Base-by-base conservation (phyloP, 2,329 filamentous ascomycete species). In the Curvularia lunata region DNA sequence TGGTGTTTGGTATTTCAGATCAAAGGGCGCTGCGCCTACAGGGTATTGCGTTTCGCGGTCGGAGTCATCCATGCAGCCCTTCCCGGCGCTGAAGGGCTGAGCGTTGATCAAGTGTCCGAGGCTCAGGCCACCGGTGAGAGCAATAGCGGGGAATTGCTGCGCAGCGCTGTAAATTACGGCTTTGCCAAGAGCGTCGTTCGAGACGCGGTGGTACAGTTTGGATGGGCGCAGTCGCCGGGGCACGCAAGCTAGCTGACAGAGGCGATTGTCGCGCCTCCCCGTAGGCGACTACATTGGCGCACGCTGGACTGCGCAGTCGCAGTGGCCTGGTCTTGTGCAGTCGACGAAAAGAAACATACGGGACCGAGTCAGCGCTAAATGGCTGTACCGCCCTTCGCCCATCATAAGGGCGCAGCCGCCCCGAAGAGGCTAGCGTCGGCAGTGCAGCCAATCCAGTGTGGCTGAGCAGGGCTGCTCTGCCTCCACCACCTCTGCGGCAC, bases 1-100 rank as follows among this genome's bases (percentile, higher is more conserved):
- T 63, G 67, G 62, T 58, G 57, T 38, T 58, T 46, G 48, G 59
- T 65, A 65, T 69, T 67, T 71, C 61, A 69, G 61, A 54, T 65
- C 62, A 58, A 67, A 68, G 65, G 63, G 61, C 62, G 64, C 58
- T 64, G 52, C 55, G 57, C 55, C 56, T 25, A 52, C 52, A 50
- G 58, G 52, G 32, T 45, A 41, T 53, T 51, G 52, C 59, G 30
- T 30, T 49, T 41, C 51, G 32, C 30, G 43, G 42, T 58, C 28
- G 52, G 62, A 66, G 64, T 66, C 64, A 66, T 66, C 38, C 49
- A 48, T 51, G 56, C 56, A 64, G 62, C 62, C 59, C 59, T 63
- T 60, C 45, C 21, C 23, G 49, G 47, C 53, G 52, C 49, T 48
- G 62, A 62, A 64, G 60, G 62, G 62, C 59, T 61, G 52, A 62